Conservation (phyloP, 176 grass and related monocot species). For the Hyparrhenia diplandra region DNA sequence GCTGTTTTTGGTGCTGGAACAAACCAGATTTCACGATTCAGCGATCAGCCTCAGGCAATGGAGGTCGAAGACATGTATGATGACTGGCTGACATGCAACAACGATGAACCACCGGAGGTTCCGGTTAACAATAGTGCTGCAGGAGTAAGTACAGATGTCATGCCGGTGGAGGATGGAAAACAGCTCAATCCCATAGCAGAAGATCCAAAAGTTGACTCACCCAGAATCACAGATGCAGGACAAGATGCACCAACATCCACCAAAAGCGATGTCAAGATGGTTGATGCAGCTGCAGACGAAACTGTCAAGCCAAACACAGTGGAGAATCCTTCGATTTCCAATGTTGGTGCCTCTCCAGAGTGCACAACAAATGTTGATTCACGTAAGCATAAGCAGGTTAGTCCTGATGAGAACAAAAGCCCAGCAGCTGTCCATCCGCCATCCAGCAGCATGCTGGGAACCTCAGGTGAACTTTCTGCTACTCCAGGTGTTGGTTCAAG, state of each 20-base stretch:
- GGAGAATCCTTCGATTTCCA: conserved; percentile 12
- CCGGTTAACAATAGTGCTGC: conserved; percentile 3
- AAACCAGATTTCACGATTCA: conserved; percentile 1
- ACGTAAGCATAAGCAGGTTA: not conserved
- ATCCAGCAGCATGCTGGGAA: conserved; percentile 6
- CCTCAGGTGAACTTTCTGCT: not conserved
- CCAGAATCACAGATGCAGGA: not conserved
- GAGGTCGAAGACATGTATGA: conserved; percentile 49
- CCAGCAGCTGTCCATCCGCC: not conserved
- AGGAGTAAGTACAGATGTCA: not conserved
- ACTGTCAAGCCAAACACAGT: conserved; percentile 1
- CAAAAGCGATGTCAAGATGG: conserved; percentile 33
- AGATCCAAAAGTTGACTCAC: conserved; percentile 13
- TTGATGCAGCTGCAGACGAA: conserved; percentile 21
- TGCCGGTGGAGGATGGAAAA: not conserved
- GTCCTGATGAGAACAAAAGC: conserved; percentile 14
- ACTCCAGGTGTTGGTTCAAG: not conserved
- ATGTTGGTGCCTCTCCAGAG: not conserved
- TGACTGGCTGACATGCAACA: conserved; percentile 43
- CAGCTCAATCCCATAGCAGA: conserved; percentile 23
- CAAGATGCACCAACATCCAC: conserved; percentile 4
- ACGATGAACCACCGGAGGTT: conserved; percentile 29
- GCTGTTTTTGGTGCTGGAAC: conserved; percentile 16
- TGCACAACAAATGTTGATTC: not conserved
- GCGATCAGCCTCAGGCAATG: conserved; percentile 13